Conservation (phyloP, 768 basidiomycete species). For the Boletus insuetus region DNA sequence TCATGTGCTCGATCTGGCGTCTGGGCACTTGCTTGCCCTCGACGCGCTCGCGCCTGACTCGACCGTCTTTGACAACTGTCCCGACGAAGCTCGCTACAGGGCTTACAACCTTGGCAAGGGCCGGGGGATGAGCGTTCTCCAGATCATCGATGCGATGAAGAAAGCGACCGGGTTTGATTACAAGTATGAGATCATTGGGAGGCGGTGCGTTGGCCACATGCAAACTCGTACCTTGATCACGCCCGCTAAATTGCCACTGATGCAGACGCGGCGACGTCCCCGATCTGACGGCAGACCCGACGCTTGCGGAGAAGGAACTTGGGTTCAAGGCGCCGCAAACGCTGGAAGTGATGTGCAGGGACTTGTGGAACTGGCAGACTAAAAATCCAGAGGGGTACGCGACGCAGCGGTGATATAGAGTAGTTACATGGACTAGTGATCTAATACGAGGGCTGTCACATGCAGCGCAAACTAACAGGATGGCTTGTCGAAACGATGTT, state of each 20-base stretch:
- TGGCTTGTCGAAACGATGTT: no score
- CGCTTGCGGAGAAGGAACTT: constrained; percentile 88
- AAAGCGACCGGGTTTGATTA: constrained; percentile 86
- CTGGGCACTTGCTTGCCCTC: constrained; percentile 88
- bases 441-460: background rate
- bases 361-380: constrained; percentile 99
- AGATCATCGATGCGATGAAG: constrained; percentile 94
- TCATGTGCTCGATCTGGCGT: constrained; percentile 92
- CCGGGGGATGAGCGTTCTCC: constrained; percentile 84
- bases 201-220: constrained; percentile 58
- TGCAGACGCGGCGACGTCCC: constrained; percentile 90
- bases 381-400: constrained; percentile 80
- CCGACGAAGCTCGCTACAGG: constrained; percentile 66
- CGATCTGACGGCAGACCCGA: constrained; percentile 91
- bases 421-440: background rate
- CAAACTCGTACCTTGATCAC: background rate
- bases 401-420: constrained; percentile 24
- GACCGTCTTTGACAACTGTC: constrained; percentile 51
- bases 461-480: no score
- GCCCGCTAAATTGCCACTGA: constrained; percentile 5
- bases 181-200: constrained; percentile 85
- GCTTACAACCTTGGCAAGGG: constrained; percentile 98
- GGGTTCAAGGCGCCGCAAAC: constrained; percentile 82
- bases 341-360: constrained; percentile 91
- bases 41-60: constrained; percentile 71